Conservation (phyloP, 2,329 filamentous ascomycete genomes). For the Fonsecaea nubica region DNA sequence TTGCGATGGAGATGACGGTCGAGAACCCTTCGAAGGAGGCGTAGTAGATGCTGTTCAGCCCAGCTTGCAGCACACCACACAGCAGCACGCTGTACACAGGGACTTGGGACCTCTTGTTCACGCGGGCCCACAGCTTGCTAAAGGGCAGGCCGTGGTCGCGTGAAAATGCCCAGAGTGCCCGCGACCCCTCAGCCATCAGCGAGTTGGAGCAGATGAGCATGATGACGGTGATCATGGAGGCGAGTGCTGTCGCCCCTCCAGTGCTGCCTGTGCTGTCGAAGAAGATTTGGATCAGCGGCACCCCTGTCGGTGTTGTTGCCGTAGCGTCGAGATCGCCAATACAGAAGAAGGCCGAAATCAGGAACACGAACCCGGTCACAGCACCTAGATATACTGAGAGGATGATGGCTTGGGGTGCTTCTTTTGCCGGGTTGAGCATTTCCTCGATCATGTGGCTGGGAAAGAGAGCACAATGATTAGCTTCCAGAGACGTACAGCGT, state of each 20-base stretch:
- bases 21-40: conserved; percentile 62
- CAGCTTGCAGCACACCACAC: conserved; percentile 60
- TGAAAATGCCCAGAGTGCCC: conserved; percentile 49
- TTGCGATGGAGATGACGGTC: conserved; percentile 64
- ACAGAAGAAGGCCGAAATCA: conserved; percentile 59
- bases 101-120: conserved; percentile 52
- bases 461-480: not conserved
- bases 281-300: conserved; percentile 62
- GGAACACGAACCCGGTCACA: conserved; percentile 57
- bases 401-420: conserved; percentile 59
- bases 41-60: conserved; percentile 62
- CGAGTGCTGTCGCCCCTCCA: conserved; percentile 54
- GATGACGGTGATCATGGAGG: conserved; percentile 58
- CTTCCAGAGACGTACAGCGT: not conserved
- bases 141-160: conserved; percentile 58
- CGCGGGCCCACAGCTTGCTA: conserved; percentile 49
- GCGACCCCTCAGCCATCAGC: conserved; percentile 36
- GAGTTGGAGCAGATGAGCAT: conserved; percentile 51
- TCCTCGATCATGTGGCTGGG: conserved; percentile 62
- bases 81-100: conserved; percentile 56
- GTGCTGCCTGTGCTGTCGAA: conserved; percentile 56
- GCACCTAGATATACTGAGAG: conserved; percentile 54
- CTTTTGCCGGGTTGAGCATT: conserved; percentile 55
- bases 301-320: conserved; percentile 55
- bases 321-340: conserved; percentile 58